phyloP scores from a whole-genome alignment of 148 eudicot genomes.

The Camellia granthamiana region DNA sequence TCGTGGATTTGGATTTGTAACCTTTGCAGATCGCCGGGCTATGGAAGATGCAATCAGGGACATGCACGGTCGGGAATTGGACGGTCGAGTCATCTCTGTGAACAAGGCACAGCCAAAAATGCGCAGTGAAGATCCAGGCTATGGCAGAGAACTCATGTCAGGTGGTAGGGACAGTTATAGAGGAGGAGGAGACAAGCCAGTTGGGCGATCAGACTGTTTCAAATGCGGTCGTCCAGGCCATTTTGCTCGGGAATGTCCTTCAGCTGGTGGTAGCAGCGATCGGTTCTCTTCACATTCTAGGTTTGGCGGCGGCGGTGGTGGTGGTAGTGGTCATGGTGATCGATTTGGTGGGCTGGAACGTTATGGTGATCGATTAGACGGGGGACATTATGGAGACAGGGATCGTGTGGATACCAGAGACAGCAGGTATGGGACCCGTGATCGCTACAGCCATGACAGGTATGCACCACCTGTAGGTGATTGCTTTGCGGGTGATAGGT shows the following conservation, averaged over 20 bases:
- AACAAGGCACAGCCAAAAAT: constrained; percentile 54
- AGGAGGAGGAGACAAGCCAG: constrained; percentile 26
- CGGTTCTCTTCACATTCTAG: constrained; percentile 32
- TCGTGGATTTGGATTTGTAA: constrained; percentile 56
- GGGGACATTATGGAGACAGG: constrained; percentile 39
- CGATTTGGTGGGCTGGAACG: constrained; percentile 32
- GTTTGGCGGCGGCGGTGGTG: constrained; percentile 31
- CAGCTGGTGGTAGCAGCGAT: constrained; percentile 25
- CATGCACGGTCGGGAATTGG: constrained; percentile 55
- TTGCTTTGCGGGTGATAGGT: constrained; percentile 37
- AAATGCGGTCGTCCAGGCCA: constrained; percentile 57
- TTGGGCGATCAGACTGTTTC: constrained; percentile 42
- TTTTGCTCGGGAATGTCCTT: constrained; percentile 54
- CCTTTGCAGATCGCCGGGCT: constrained; percentile 46
- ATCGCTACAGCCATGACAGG: constrained; percentile 39
- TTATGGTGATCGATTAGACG: constrained; percentile 33
- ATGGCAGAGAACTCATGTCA: constrained; percentile 29
- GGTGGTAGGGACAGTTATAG: constrained; percentile 39
- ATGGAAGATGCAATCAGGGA: constrained; percentile 56
- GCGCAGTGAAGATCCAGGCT: constrained; percentile 36
- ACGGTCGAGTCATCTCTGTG: constrained; percentile 48
- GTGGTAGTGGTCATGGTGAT: constrained; percentile 27
- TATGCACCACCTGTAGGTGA: constrained; percentile 31
- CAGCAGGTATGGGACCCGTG: constrained; percentile 31
- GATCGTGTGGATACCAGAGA: constrained; percentile 39